Evolutionary conservation across 352 stramenopile species (phyloP), one percentile per base, ranked within the genome.

Genomic region (Phytopythium chamaehyphon): DNA sequence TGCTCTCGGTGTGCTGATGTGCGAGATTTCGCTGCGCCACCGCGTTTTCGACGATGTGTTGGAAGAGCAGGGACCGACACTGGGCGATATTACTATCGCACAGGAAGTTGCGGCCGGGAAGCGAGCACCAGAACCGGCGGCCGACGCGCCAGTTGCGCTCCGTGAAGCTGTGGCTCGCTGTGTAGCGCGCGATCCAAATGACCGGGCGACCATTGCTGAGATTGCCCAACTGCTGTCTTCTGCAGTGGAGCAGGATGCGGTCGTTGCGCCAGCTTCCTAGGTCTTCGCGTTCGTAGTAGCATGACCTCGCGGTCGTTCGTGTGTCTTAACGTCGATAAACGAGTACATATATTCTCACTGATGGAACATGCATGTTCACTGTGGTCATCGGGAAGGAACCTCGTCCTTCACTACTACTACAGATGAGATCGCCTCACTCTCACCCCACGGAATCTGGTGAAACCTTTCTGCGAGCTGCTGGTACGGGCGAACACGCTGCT

Each of bases 1-100:
- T 33, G 76, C 79, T 10, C 57, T 92, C 22, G 81, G 81, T 43
- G 71, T 85, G 18, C 73, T 92, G 59, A 69, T 92, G 24, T 92
- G 78, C 43, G 81, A 90, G 55, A 71, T 92, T 23, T 85, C 76
- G 50, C 55, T 57, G 23, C 71, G 68, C 9, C 47, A 49, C 6
- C 71, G 67, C 28, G 46, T 82, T 22, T 89, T 82, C 47, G 53
- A 75, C 21, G 55, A 73, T 28, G 62, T 87, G 19, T 46, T 64
- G 1, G 59, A 62, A 24, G 66, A 89, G 15, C 63, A 55, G n/a
- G 81, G 81, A 1, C 45, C 60, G 16, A 83, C 77, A 7, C 48
- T 88, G 42, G 78, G 61, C 40, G 81, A 91, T 47, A 79, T 89
- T 54, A 69, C 69, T 58, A 78, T 89, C 57, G 71, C 73, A 1